phyloP scores from a whole-genome alignment of 2,329 filamentous ascomycete genomes.

The Scolecobasidium constrictum region DNA sequence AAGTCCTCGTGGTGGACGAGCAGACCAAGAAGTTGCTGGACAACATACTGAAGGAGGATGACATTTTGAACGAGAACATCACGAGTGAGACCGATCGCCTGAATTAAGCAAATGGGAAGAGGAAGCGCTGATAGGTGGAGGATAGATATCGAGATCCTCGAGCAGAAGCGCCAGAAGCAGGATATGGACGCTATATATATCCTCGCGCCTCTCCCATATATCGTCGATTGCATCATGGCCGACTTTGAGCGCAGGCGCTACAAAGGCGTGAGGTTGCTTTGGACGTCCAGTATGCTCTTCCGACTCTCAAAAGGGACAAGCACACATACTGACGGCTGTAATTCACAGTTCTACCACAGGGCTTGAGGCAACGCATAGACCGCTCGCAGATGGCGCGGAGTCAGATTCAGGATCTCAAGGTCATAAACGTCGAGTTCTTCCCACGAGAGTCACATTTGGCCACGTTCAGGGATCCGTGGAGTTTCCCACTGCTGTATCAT shows the following conservation, averaged over 20 bases:
- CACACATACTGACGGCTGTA: neutral
- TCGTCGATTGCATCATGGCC: conserved; percentile 87
- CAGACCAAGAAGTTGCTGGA: conserved; percentile 75
- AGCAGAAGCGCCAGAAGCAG: conserved; percentile 71
- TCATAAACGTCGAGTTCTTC: conserved; percentile 78
- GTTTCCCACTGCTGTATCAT: conserved; percentile 87
- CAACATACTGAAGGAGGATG: conserved; percentile 87
- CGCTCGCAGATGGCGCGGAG: conserved; percentile 56
- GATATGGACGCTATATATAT: conserved; percentile 95
- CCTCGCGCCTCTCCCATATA: conserved; percentile 72
- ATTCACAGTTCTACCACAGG: conserved; percentile 52
- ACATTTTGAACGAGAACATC: conserved; percentile 93
- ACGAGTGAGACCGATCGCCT: conserved; percentile 61
- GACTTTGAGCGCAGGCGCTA: conserved; percentile 84
- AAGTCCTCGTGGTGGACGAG: conserved; percentile 85
- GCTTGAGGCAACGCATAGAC: conserved; percentile 64
- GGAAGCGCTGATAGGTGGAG: conserved; percentile 2
- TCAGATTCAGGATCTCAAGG: conserved; percentile 69
- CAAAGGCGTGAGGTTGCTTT: conserved; percentile 67
- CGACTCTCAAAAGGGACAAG: neutral
- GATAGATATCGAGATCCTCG: conserved; percentile 86
- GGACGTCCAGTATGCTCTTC: conserved; percentile 54
- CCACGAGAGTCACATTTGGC: conserved; percentile 85
- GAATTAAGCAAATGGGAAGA: conserved; percentile 3
- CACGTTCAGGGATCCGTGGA: conserved; percentile 90